Evolutionary conservation across 1,139 yeast species (phyloP), one percentile per base, ranked within the genome.

Genomic region (Protomyces inouyei): DNA sequence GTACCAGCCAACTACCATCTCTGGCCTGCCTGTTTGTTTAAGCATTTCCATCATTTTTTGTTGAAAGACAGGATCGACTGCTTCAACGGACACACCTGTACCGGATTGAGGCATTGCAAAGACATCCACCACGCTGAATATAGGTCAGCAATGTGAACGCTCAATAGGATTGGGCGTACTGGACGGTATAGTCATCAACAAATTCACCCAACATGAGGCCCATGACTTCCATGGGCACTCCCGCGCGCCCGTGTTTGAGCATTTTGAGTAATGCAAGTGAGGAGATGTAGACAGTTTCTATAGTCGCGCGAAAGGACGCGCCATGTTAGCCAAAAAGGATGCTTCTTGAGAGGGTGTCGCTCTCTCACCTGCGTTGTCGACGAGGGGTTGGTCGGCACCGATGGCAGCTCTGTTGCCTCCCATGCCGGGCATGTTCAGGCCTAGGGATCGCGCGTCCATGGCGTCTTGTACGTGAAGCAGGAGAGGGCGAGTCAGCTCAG

Each of bases 171-270:
- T 6, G 4, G 28, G 6, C 63, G 21, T 52, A 64, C 66, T 55
- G 96, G 55, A 95, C 95, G 0, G 98, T 95, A 77, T 88, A 93
- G 68, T 95, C 98, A 75, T 95, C 98, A 35, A 95, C 96, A 77
- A 93, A 92, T 72, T 93, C 98, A 60, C 99, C 99, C 71, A 95
- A 83, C 99, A 95, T 95, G 70, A 95, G 82, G 2, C 99, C 99
- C 99, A 95, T 95, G 60, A 95, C 99, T 79, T 95, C 99, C 99
- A 95, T 95, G 18, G 99, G 99, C 64, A 95, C 98, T 74, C 99
- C 99, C 0, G 98, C 98, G 73, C 98, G 71, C 48, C 68, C 66
- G 48, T 60, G 60, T 35, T 66, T 32, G 51, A 51, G 52, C 64
- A 40, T 48, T 38, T 95, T 95, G 68, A 95, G 81, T 66, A 95